phyloP scores from a whole-genome alignment of 176 grass and related monocot species.

The Zoysia japonica region DNA sequence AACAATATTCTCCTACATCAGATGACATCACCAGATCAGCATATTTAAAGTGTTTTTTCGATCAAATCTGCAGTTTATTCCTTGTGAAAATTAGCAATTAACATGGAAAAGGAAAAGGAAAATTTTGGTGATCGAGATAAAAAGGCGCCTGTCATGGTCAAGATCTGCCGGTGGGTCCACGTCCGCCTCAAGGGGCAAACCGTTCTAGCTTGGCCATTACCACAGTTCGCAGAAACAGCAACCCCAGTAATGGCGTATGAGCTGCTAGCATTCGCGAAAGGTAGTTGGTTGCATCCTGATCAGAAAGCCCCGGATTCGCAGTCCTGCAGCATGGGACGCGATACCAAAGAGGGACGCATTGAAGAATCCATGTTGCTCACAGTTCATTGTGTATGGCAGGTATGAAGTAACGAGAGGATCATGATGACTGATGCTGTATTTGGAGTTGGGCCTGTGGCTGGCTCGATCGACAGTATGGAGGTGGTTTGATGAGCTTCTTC shows the following conservation, averaged over 20 bases:
- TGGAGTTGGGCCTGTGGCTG: background rate
- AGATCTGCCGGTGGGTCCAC: slow-evolving; percentile 21
- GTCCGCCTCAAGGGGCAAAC: slow-evolving; percentile 47
- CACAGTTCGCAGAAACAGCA: slow-evolving; percentile 44
- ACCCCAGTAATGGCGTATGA: slow-evolving; percentile 43
- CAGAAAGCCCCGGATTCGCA: slow-evolving; percentile 37
- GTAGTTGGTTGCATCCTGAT: slow-evolving; percentile 45
- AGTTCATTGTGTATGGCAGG: slow-evolving; percentile 43
- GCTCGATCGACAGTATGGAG: background rate
- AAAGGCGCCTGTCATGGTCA: slow-evolving; percentile 27
- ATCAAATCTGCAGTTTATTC: background rate
- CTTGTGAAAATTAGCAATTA: background rate
- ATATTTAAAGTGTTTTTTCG: slow-evolving; percentile 18
- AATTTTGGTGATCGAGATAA: background rate
- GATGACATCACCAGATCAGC: background rate
- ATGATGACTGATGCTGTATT: slow-evolving; percentile 22
- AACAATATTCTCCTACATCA: too few relatives aligned
- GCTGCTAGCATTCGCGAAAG: slow-evolving; percentile 29
- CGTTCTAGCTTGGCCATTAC: slow-evolving; percentile 41
- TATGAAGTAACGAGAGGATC: slow-evolving; percentile 39
- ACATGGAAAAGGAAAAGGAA: background rate
- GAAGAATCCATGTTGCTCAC: slow-evolving; percentile 37
- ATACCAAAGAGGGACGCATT: slow-evolving; percentile 48
- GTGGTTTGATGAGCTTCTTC: slow-evolving; percentile 6
- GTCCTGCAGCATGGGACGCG: slow-evolving; percentile 45